Evolutionary conservation across 257 asterid species (phyloP).

Genomic region (Nicotiana obtusifolia): DNA sequence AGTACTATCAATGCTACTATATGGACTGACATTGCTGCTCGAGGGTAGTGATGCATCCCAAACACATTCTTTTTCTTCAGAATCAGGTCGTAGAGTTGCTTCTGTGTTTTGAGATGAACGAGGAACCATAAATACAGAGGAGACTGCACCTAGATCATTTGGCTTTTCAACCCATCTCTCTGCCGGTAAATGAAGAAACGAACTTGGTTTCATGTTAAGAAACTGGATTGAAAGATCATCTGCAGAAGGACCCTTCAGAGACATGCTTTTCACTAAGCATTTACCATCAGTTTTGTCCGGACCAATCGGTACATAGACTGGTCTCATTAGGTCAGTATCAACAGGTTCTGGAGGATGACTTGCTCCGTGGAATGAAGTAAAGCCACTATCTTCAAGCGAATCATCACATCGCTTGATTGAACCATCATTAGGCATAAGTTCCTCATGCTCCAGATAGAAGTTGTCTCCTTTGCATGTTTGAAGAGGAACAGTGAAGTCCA

Average conservation of each 20-base stretch:
- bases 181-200: conserved; percentile 25
- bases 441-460: neutral
- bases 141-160: conserved; percentile 21
- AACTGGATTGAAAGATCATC: conserved; percentile 8
- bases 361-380: neutral
- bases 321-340: conserved; percentile 16
- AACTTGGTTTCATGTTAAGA: conserved; percentile 28
- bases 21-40: conserved; percentile 48
- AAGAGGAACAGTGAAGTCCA: conserved; percentile 6
- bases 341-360: conserved; percentile 17
- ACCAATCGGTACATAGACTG: conserved; percentile 4
- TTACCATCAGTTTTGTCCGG: neutral
- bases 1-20: conserved; percentile 42
- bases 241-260: conserved; percentile 5
- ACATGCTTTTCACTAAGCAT: neutral
- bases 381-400: conserved; percentile 9
- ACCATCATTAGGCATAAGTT: neutral
- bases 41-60: conserved; percentile 56
- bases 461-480: conserved; percentile 1
- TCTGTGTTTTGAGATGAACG: conserved; percentile 27
- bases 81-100: conserved; percentile 33
- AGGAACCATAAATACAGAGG: conserved; percentile 35
- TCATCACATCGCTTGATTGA: conserved; percentile 6
- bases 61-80: conserved; percentile 44
- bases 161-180: conserved; percentile 36